These are phyloP conservation scores for Bassia scoparia DNA, from an alignment of 148 eudicot species.

Conservation along the genomic window DNA sequence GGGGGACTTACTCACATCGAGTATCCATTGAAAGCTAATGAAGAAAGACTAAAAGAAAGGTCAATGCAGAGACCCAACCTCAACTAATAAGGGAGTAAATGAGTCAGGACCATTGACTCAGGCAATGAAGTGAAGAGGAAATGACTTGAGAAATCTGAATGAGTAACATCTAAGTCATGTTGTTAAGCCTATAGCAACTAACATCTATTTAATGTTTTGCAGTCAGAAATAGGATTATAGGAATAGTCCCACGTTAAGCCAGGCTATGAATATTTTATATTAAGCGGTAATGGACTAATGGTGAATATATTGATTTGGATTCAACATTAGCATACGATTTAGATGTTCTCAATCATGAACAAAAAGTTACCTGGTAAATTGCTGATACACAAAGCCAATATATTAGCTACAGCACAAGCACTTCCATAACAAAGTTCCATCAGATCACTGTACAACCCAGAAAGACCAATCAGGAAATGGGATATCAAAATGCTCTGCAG, in stretches of 20 bases:
- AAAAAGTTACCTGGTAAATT: background rate
- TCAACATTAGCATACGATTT: background rate
- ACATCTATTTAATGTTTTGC: background rate
- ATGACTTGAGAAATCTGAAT: background rate
- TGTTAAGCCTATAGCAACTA: background rate
- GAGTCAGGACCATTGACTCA: too few species aligned
- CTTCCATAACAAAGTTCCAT: background rate
- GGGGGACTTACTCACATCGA: background rate
- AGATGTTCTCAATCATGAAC: background rate
- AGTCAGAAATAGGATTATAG: background rate
- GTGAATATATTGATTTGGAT: too few species aligned
- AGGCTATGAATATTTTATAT: too few species aligned
- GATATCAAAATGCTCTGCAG: slow-evolving; percentile 64
- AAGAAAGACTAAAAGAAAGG: background rate
- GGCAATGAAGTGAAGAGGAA: background rate
- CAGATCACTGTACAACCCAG: slow-evolving; percentile 72
- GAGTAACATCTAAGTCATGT: background rate
- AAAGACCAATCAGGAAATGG: slow-evolving; percentile 99
- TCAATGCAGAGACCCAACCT: background rate
- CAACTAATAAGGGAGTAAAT: background rate
- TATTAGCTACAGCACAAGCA: background rate
- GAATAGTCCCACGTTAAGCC: too few species aligned
- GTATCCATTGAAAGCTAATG: background rate
- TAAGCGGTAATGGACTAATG: too few species aligned
- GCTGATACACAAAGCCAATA: background rate